phyloP scores from a whole-genome alignment of 108 stramenopile genomes.

The Skeletonema costatum region DNA sequence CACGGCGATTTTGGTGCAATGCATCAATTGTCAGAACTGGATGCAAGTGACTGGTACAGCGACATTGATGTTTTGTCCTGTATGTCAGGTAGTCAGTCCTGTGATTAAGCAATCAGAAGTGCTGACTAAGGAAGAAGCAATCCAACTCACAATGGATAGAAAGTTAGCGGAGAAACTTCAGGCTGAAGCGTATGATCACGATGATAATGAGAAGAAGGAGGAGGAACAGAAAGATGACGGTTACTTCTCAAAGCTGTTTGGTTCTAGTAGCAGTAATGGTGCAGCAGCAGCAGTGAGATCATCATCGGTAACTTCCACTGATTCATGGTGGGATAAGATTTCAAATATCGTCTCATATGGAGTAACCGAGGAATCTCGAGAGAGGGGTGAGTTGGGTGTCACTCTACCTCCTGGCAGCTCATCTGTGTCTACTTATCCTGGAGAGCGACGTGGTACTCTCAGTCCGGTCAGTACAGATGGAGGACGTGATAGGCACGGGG shows the following conservation, averaged over 20 bases:
- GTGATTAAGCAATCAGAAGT: slow-evolving; percentile 57
- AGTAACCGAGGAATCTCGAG: slow-evolving; percentile 27
- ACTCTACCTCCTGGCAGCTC: slow-evolving; percentile 52
- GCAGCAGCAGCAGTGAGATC: slow-evolving; percentile 5
- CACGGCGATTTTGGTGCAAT: slow-evolving; percentile 71
- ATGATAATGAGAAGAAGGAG: slow-evolving; percentile 5
- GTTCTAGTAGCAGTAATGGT: slow-evolving; percentile 4
- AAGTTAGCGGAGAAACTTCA: slow-evolving; percentile 80
- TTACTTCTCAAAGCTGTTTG: slow-evolving; percentile 39
- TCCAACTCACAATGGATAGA: slow-evolving; percentile 73
- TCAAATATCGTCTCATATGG: slow-evolving; percentile 24
- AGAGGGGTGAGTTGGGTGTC: slow-evolving; percentile 48
- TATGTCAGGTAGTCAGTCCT: slow-evolving; percentile 70
- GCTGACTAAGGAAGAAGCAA: slow-evolving; percentile 60
- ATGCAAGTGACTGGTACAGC: slow-evolving; percentile 82
- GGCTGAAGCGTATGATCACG: slow-evolving; percentile 67
- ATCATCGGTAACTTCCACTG: slow-evolving; percentile 15
- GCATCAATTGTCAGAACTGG: slow-evolving; percentile 78
- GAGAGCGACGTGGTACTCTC: slow-evolving; percentile 15
- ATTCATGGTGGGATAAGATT: slow-evolving; percentile 41
- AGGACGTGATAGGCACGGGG: slow-evolving; percentile 13
- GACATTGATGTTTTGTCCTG: slow-evolving; percentile 81
- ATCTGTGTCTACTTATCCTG: slow-evolving; percentile 24
- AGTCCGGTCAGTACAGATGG: slow-evolving; percentile 2
- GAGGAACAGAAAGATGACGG: slow-evolving; percentile 27